Percentiles rank a stretch among this genome's conserved stretches.
phyloP scores from a whole-genome alignment of 2,329 filamentous ascomycete species.

The Claviceps humidiphila region DNA sequence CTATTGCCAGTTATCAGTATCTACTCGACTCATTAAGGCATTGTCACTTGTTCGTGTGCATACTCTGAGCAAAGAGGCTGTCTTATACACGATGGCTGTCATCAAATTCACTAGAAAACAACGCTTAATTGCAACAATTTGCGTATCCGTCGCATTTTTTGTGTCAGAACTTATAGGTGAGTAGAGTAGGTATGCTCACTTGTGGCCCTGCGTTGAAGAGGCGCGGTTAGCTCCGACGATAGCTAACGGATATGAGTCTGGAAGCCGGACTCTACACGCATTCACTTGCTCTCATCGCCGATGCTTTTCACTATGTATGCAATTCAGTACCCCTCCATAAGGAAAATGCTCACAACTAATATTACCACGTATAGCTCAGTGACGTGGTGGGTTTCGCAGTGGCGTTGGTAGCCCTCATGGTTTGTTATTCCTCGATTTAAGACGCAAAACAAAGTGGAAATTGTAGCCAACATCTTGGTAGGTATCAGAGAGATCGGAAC shows the following conservation, averaged over 20 bases:
- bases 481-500: conserved; percentile 39
- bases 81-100: conserved; percentile 8
- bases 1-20: background rate
- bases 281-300: conserved; percentile 60
- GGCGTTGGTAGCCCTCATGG: conserved; percentile 50
- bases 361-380: conserved; percentile 38
- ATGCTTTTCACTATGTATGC: conserved; percentile 73
- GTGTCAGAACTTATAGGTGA: conserved; percentile 35
- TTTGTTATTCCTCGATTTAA: conserved; percentile 19
- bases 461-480: background rate
- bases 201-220: background rate
- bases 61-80: background rate
- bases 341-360: too few species aligned
- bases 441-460: background rate
- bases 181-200: background rate
- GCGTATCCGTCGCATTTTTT: conserved; percentile 38
- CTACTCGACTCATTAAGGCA: background rate
- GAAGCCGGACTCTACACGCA: conserved; percentile 55
- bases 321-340: conserved; percentile 3
- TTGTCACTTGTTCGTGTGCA: background rate
- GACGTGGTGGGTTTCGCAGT: conserved; percentile 58
- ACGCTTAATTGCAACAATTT: conserved; percentile 33
- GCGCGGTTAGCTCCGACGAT: background rate
- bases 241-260: background rate
- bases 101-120: conserved; percentile 23